These are phyloP conservation scores for Aspergillus indologenus DNA, from an alignment of 495 filamentous ascomycete genomes.

Conservation along the genomic window DNA sequence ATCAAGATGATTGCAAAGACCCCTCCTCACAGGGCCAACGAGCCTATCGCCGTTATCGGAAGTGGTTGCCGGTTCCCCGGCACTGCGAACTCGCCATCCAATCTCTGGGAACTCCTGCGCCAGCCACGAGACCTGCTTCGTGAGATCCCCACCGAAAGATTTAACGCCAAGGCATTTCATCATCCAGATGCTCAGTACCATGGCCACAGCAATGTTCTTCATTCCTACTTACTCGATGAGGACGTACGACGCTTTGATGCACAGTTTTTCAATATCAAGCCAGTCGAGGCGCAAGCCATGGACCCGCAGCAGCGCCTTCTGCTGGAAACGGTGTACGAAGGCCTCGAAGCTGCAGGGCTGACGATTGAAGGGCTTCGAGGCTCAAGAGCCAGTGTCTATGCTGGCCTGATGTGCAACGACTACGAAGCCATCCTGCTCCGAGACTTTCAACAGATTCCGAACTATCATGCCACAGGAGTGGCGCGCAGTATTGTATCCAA, in stretches of 20 bases:
- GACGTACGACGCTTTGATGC: conserved; percentile 56
- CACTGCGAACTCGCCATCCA: conserved; percentile 16
- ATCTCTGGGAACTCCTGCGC: conserved; percentile 30
- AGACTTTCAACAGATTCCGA: too few species aligned
- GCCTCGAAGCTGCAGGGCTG: conserved; percentile 47
- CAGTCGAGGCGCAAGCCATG: conserved; percentile 42
- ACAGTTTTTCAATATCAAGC: conserved; percentile 47
- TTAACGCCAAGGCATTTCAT: conserved; percentile 45
- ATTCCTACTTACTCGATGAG: conserved; percentile 45
- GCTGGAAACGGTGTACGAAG: conserved; percentile 46
- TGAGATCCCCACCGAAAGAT: conserved; percentile 30
- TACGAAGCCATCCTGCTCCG: too few species aligned
- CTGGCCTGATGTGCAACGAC: too few species aligned
- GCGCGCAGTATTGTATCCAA: conserved; percentile 39
- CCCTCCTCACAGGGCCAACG: too few species aligned
- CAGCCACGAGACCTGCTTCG: conserved; percentile 2
- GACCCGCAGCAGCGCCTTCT: conserved; percentile 50
- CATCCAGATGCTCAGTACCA: conserved; percentile 34
- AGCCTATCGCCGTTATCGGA: conserved; percentile 29
- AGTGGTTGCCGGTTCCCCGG: conserved; percentile 28
- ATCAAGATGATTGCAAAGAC: too few species aligned
- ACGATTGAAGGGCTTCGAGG: too few species aligned
- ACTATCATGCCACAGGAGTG: conserved; percentile 35
- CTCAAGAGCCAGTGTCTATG: too few species aligned
- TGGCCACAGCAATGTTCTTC: conserved; percentile 25